These are phyloP conservation scores for Malassezia brasiliensis DNA, from an alignment of 1,284 basidiomycete species.

Conservation along the genomic window DNA sequence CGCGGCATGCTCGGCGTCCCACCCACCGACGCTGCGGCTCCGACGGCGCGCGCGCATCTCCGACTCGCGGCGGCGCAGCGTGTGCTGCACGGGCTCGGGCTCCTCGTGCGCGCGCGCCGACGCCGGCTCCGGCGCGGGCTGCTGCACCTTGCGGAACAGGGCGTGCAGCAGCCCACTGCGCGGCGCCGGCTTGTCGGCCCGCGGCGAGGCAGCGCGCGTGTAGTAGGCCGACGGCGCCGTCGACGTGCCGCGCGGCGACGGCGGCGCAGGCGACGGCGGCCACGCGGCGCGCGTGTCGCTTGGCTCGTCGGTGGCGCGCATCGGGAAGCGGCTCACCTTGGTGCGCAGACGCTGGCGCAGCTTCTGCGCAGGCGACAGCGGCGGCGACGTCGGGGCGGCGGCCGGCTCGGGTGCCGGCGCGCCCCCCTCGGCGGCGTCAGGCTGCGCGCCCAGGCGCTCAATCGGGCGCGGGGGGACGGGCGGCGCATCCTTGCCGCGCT, in stretches of 20 bases:
- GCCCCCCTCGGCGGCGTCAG: no score
- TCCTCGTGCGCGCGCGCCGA: slow-evolving; percentile 1
- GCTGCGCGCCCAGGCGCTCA: background rate
- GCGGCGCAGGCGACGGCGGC: background rate
- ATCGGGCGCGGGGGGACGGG: background rate
- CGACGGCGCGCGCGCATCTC: slow-evolving; percentile 6
- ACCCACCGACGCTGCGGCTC: slow-evolving; percentile 4
- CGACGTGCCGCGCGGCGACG: background rate
- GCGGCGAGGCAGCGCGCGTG: background rate
- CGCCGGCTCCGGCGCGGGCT: background rate
- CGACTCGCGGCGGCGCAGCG: slow-evolving; percentile 5
- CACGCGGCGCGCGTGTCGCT: background rate
- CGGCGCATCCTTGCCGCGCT: background rate
- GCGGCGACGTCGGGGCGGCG: no score
- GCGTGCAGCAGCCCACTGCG: background rate
- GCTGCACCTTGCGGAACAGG: background rate
- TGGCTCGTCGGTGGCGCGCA: background rate
- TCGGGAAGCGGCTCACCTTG: background rate
- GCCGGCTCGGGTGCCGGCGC: no score
- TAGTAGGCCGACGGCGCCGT: slow-evolving; percentile 9
- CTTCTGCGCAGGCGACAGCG: background rate
- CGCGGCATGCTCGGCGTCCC: background rate
- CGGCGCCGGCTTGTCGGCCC: background rate
- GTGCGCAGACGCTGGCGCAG: background rate
- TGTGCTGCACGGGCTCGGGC: slow-evolving; percentile 4